A percentile compares a stretch with the other conserved stretches of the same genome.
Evolutionary conservation across 1,139 yeast species (phyloP).

Genomic region (Torulaspora globosa): DNA sequence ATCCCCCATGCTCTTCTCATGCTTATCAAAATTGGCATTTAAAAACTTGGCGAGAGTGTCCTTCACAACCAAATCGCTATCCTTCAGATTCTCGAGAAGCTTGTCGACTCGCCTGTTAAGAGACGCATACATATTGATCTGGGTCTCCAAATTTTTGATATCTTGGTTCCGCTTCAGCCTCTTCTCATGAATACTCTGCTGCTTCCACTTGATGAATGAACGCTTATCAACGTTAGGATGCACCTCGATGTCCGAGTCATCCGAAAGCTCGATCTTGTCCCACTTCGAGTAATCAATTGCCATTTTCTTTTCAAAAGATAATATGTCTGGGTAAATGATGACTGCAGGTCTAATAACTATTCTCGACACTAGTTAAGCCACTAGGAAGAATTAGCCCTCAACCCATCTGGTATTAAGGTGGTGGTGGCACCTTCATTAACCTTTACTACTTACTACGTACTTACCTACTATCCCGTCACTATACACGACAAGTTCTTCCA

Average conservation of each 20-base stretch:
- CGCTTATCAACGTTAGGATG: conserved; percentile 96
- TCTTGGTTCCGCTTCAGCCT: conserved; percentile 75
- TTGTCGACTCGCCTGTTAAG: conserved; percentile 69
- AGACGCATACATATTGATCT: conserved; percentile 69
- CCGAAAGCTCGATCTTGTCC: conserved; percentile 94
- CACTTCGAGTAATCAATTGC: conserved; percentile 93
- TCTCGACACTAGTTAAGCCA: neutral
- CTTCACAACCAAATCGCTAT: conserved; percentile 44
- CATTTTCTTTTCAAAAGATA: conserved; percentile 41
- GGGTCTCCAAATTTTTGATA: conserved; percentile 69
- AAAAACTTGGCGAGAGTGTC: conserved; percentile 44
- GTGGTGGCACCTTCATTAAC: neutral
- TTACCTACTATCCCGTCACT: too few relatives aligned
- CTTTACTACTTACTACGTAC: too few relatives aligned
- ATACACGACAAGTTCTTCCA: neutral
- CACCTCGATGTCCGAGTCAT: conserved; percentile 93
- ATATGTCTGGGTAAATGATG: neutral
- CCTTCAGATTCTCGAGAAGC: conserved; percentile 41
- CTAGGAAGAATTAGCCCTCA: neutral
- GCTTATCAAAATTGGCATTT: conserved; percentile 49
- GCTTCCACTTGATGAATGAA: conserved; percentile 94
- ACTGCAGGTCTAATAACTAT: neutral
- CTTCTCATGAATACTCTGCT: conserved; percentile 93
- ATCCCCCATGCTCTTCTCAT: conserved; percentile 53
- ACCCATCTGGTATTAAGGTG: neutral